Evolutionary conservation across 345 rosid genomes (phyloP).

Genomic region (Heritiera fomes): DNA sequence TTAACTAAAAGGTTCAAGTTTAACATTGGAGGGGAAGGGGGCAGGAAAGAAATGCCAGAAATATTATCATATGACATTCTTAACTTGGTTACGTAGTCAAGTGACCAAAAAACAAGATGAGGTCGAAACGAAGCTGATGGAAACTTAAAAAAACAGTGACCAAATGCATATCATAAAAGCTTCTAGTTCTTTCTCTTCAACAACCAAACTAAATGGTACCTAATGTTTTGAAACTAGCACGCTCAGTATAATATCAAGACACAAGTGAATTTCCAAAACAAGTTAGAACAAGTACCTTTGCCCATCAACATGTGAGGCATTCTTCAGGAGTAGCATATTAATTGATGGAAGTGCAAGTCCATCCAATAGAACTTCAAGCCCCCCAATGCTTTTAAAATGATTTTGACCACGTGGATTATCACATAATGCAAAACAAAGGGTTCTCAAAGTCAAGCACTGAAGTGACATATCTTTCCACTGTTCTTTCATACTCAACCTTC

Average conservation of each 20-base stretch:
- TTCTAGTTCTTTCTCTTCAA: background rate
- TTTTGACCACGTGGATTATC: slow-evolving; percentile 75
- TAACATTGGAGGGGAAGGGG: background rate
- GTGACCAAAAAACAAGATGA: background rate
- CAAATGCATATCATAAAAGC: background rate
- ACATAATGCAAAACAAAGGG: slow-evolving; percentile 50
- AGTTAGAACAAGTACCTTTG: slow-evolving; percentile 39
- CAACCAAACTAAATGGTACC: background rate
- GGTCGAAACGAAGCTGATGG: background rate
- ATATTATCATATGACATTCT: background rate
- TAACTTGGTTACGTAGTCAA: background rate
- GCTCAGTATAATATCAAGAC: background rate
- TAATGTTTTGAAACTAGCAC: background rate
- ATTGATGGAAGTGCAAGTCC: slow-evolving; percentile 65
- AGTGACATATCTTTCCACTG: slow-evolving; percentile 55
- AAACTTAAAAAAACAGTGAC: slow-evolving; percentile 1
- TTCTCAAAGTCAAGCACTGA: slow-evolving; percentile 56
- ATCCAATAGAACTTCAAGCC: slow-evolving; percentile 77
- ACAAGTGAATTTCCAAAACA: background rate
- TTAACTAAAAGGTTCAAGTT: background rate
- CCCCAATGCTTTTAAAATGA: slow-evolving; percentile 81
- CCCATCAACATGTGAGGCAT: slow-evolving; percentile 29
- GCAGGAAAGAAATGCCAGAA: background rate
- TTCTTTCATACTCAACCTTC: slow-evolving; percentile 70
- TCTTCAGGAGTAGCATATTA: slow-evolving; percentile 37